Evolutionary conservation across 2,329 filamentous ascomycete species (phyloP).

Genomic region (Cordyceps sp.): DNA sequence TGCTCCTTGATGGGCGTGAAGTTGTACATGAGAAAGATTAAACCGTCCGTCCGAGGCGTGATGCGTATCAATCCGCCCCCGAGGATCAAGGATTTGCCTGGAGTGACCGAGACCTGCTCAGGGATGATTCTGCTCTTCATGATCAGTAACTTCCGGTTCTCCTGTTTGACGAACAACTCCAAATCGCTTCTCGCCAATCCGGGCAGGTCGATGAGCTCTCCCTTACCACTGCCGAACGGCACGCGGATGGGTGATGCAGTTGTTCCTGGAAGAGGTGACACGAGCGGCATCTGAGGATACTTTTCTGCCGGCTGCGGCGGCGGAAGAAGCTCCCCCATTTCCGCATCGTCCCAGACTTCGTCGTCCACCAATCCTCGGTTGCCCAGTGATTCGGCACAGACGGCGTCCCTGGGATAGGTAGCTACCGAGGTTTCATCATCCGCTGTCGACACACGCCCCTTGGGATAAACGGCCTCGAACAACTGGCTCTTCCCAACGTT

Average conservation of each 20-base stretch:
- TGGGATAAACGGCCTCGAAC: slow-evolving; percentile 77
- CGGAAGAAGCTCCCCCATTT: slow-evolving; percentile 49
- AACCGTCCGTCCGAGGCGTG: slow-evolving; percentile 47
- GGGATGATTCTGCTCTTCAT: slow-evolving; percentile 67
- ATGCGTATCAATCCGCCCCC: slow-evolving; percentile 71
- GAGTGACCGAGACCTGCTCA: slow-evolving; percentile 54
- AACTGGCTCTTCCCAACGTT: slow-evolving; percentile 95
- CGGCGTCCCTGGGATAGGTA: slow-evolving; percentile 5
- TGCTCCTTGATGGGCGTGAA: slow-evolving; percentile 71
- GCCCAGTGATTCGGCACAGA: slow-evolving; percentile 7
- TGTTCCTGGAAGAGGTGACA: slow-evolving; percentile 78
- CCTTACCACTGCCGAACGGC: slow-evolving; percentile 70
- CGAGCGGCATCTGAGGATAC: slow-evolving; percentile 72
- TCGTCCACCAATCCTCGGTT: not conserved
- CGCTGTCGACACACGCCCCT: slow-evolving; percentile 33
- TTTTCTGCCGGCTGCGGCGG: slow-evolving; percentile 55
- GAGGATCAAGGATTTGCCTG: slow-evolving; percentile 65
- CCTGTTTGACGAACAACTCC: slow-evolving; percentile 50
- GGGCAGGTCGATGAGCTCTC: slow-evolving; percentile 86
- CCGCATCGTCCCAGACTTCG: slow-evolving; percentile 10
- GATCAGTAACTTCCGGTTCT: slow-evolving; percentile 50
- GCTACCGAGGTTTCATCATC: slow-evolving; percentile 5
- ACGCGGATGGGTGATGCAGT: slow-evolving; percentile 91
- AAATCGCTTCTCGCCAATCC: slow-evolving; percentile 64
- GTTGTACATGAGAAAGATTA: slow-evolving; percentile 63